Conservation (phyloP, 768 basidiomycete genomes). For the Hericium coralloides region DNA sequence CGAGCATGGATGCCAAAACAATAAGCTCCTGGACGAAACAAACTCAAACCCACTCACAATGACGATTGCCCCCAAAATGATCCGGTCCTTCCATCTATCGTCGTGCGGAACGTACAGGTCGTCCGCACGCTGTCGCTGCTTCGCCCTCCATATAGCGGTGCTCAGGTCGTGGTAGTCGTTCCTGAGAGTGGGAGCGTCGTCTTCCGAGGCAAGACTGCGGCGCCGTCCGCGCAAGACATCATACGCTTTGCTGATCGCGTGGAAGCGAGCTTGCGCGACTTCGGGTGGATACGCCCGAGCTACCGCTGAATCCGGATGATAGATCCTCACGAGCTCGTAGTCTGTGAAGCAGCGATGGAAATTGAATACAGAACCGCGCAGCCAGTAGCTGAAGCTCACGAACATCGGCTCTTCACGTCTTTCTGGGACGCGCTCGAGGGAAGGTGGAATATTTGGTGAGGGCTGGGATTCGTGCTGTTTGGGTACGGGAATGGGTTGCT, state of each 20-base stretch:
- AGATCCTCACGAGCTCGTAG: constrained; percentile 70
- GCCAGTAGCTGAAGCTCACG: constrained; percentile 14
- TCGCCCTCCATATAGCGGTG: constrained; percentile 34
- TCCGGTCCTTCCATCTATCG: constrained; percentile 59
- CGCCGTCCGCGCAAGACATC: constrained; percentile 48
- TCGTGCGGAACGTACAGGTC: constrained; percentile 44
- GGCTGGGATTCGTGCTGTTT: constrained; percentile 22
- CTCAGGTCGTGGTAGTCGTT: constrained; percentile 17
- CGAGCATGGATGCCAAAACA: neutral
- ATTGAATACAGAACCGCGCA: neutral
- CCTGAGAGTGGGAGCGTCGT: constrained; percentile 23
- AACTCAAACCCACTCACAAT: constrained; percentile 27
- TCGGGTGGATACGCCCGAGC: constrained; percentile 35
- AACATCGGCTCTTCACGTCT: constrained; percentile 31
- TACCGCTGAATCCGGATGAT: constrained; percentile 63
- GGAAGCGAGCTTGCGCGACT: constrained; percentile 55
- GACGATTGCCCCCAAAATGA: constrained; percentile 47
- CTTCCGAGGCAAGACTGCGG: constrained; percentile 13
- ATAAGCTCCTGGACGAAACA: neutral
- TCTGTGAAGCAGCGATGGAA: constrained; percentile 31
- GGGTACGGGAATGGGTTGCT: constrained; percentile 28
- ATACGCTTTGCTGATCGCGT: constrained; percentile 61
- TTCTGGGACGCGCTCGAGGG: constrained; percentile 23
- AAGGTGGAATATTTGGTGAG: constrained; percentile 34
- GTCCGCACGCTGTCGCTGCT: constrained; percentile 19